These are phyloP conservation scores for Gossypium sturtianum DNA, from an alignment of 345 rosid genomes.

Conservation along the genomic window DNA sequence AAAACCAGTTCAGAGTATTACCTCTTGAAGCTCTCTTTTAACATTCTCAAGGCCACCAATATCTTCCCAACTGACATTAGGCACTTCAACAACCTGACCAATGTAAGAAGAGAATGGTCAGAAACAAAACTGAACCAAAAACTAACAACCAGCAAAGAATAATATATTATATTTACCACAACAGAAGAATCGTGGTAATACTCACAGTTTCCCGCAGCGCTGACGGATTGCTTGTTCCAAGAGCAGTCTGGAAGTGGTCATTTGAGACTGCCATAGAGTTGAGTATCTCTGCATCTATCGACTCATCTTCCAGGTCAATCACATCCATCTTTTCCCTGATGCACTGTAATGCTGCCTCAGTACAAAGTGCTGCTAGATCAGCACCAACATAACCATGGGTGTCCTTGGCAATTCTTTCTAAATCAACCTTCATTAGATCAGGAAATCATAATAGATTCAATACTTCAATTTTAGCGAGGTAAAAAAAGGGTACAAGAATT, in stretches of 20 bases:
- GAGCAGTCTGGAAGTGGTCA: conserved; percentile 92
- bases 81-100: conserved; percentile 89
- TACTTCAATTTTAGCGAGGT: background rate
- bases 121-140: background rate
- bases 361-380: conserved; percentile 93
- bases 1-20: conserved; percentile 16
- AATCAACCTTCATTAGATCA: conserved; percentile 56
- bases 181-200: conserved; percentile 2
- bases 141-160: background rate
- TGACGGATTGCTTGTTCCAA: conserved; percentile 77
- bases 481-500: background rate
- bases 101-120: background rate
- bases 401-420: conserved; percentile 82
- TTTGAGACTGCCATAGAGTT: conserved; percentile 90
- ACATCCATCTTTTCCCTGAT: conserved; percentile 98
- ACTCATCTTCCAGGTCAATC: conserved; percentile 92
- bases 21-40: conserved; percentile 96
- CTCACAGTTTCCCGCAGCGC: conserved; percentile 45
- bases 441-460: conserved; percentile 5
- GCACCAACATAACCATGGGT: conserved; percentile 99
- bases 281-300: conserved; percentile 87
- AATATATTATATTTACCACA: background rate
- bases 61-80: conserved; percentile 88
- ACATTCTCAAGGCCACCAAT: conserved; percentile 95
- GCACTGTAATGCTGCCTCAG: conserved; percentile 98